phyloP scores from a whole-genome alignment of 257 asterid genomes.

The Ligustrum vulgare region DNA sequence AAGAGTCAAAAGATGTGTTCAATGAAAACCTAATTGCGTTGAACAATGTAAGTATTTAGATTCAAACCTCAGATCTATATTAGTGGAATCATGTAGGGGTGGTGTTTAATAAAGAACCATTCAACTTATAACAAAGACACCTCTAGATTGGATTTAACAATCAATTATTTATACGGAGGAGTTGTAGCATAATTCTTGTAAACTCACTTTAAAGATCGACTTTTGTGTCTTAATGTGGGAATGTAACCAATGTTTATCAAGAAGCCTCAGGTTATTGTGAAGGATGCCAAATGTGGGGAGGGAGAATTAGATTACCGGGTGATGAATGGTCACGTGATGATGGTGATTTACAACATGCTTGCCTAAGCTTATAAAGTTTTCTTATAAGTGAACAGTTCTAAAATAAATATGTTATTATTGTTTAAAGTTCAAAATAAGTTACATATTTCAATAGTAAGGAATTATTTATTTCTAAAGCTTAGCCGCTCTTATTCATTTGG shows the following conservation, averaged over 20 bases:
- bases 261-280: neutral
- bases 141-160: neutral
- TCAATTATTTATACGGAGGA: neutral
- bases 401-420: neutral
- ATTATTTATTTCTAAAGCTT: neutral
- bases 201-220: neutral
- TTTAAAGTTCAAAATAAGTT: neutral
- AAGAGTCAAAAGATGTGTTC: neutral
- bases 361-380: neutral
- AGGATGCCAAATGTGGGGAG: neutral
- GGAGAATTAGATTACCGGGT: neutral
- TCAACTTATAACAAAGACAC: neutral
- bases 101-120: neutral
- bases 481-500: neutral
- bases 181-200: neutral
- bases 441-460: neutral
- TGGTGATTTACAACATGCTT: neutral
- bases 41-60: neutral
- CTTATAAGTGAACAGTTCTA: neutral
- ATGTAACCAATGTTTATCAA: neutral
- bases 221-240: neutral
- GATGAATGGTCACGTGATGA: neutral
- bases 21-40: neutral
- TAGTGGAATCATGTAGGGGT: neutral
- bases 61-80: neutral